Conservation (phyloP, 1,284 basidiomycete species). For the Malassezia yamatoensis region DNA sequence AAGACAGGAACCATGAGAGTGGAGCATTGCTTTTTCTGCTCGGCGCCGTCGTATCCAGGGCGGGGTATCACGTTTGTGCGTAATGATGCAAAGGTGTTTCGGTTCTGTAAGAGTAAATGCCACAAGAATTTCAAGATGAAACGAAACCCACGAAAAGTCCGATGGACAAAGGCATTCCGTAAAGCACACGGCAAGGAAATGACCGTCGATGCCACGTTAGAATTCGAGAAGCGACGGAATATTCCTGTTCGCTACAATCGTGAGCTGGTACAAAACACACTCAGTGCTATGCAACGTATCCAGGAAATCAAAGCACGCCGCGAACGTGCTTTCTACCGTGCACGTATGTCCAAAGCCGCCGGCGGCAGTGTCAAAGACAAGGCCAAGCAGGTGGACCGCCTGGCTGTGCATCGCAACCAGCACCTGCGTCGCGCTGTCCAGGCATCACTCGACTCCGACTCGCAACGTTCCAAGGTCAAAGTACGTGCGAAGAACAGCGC, state of each 20-base stretch:
- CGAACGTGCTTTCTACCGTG: constrained; percentile 77
- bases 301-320: constrained; percentile 81
- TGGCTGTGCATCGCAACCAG: constrained; percentile 36
- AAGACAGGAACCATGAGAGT: constrained; percentile 39
- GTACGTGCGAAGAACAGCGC: constrained; percentile 34
- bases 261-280: constrained; percentile 82
- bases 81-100: constrained; percentile 43
- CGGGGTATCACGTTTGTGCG: constrained; percentile 53
- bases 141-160: constrained; percentile 95
- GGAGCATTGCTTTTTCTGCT: constrained; percentile 58
- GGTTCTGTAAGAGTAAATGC: constrained; percentile 47
- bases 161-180: constrained; percentile 99
- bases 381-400: constrained; percentile 34
- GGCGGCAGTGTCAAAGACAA: constrained; percentile 33
- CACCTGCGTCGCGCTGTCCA: constrained; percentile 36
- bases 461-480: constrained; percentile 25
- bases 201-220: constrained; percentile 96
- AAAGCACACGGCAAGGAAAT: constrained; percentile 99
- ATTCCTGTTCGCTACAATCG: constrained; percentile 96
- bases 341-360: constrained; percentile 38
- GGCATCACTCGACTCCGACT: constrained; percentile 17
- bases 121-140: constrained; percentile 71
- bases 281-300: constrained; percentile 92
- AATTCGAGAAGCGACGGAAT: constrained; percentile 98
- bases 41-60: constrained; percentile 84